phyloP scores from a whole-genome alignment of 352 stramenopile species.

The Phytophthora syringae region DNA sequence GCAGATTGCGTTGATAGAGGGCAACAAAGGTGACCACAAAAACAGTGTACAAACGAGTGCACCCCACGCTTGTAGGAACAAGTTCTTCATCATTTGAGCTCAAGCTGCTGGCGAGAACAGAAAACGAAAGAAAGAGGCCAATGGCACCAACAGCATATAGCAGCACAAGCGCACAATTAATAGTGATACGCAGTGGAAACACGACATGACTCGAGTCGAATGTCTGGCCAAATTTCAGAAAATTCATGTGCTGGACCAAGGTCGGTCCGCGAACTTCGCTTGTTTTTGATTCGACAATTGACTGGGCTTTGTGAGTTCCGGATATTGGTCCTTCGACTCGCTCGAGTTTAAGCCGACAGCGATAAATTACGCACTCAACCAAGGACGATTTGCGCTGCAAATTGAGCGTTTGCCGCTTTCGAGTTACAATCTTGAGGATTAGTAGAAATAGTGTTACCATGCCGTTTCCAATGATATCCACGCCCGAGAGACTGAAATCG shows the following conservation, averaged over 20 bases:
- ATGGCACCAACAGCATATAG: constrained; percentile 1
- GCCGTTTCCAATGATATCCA: constrained; percentile 30
- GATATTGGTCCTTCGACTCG: no score
- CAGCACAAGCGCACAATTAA: constrained; percentile 1
- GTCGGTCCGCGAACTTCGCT: no score
- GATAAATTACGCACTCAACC: constrained; percentile 38
- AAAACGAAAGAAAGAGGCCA: constrained; percentile 8
- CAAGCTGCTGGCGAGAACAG: background rate
- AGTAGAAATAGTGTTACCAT: constrained; percentile 33
- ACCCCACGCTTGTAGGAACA: background rate
- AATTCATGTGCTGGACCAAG: no score
- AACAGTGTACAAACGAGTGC: constrained; percentile 6
- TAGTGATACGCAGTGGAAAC: no score
- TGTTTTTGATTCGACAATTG: no score
- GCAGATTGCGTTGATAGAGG: constrained; percentile 38
- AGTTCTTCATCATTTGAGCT: no score
- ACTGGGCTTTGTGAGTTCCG: no score
- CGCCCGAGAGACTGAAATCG: constrained; percentile 19
- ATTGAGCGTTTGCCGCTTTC: constrained; percentile 18
- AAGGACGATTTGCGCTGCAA: background rate
- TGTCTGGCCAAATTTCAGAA: no score
- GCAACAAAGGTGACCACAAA: constrained; percentile 23
- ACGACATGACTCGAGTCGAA: no score
- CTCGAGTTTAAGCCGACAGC: no score
- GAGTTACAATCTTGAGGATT: constrained; percentile 28